phyloP scores from a whole-genome alignment of 2,329 filamentous ascomycete species.

The Fusarium veterinarium region DNA sequence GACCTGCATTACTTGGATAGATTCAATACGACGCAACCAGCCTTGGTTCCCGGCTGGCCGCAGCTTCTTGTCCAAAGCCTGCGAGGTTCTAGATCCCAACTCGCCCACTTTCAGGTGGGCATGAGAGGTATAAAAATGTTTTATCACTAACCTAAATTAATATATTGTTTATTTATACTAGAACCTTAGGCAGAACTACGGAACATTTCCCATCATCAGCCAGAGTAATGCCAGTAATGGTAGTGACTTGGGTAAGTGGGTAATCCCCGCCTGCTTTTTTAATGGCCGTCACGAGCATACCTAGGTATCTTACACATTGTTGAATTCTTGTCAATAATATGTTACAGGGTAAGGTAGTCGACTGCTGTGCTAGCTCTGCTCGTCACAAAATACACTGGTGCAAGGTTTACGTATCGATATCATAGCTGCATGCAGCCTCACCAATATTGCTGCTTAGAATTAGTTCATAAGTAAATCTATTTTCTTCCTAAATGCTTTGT shows the following conservation, averaged over 20 bases:
- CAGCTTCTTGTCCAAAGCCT: not conserved
- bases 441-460: not conserved
- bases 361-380: not conserved
- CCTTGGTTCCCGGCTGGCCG: slow-evolving; percentile 15
- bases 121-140: not conserved
- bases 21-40: slow-evolving; percentile 22
- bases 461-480: slow-evolving; percentile 2
- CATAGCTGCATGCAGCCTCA: not conserved
- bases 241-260: not conserved
- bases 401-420: not conserved
- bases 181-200: not conserved
- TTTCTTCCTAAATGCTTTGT: slow-evolving; percentile 47
- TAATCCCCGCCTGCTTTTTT: not conserved
- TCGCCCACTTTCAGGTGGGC: not conserved
- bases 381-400: not conserved
- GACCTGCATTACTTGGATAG: slow-evolving; percentile 20
- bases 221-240: not conserved
- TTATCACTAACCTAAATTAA: not conserved
- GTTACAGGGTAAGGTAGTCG: not conserved
- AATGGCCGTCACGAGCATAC: not conserved
- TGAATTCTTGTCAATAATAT: not conserved
- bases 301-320: not conserved
- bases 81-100: slow-evolving; percentile 4
- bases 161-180: not conserved
- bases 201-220: not conserved